A percentile compares a stretch with the other conserved stretches of the same genome.
These are phyloP conservation scores for Rhizopogon vinicolor DNA, from an alignment of 768 basidiomycete genomes.

Conservation along the genomic window DNA sequence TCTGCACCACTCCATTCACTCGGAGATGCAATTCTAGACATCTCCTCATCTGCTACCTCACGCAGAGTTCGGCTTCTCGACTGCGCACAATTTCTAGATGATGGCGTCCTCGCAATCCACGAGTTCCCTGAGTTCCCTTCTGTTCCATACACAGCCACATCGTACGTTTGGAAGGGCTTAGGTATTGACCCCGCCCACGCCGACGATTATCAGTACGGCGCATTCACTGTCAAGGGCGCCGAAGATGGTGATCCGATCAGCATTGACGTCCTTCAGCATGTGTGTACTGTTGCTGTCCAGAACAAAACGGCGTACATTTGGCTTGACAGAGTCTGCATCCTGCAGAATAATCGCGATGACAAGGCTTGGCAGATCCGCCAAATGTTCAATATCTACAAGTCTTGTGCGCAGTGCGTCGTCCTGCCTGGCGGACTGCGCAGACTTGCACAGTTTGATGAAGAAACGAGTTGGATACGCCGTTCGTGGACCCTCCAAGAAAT, in stretches of 20 bases:
- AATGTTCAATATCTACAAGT: constrained; percentile 13
- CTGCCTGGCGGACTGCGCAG: constrained; percentile 14
- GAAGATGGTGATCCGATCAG: constrained; percentile 11
- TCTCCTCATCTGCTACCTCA: background rate
- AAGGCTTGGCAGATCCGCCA: constrained; percentile 16
- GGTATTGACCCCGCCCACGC: background rate
- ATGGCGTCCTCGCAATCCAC: background rate
- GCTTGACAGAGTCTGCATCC: constrained; percentile 14
- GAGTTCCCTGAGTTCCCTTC: background rate
- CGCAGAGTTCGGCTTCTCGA: background rate
- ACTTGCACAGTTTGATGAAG: constrained; percentile 9
- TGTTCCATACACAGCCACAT: background rate
- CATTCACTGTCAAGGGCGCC: background rate
- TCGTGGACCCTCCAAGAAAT: constrained; percentile 15
- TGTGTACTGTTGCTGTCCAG: constrained; percentile 3
- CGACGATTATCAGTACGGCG: background rate
- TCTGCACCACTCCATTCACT: too few relatives aligned
- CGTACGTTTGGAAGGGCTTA: background rate
- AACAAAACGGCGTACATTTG: constrained; percentile 6
- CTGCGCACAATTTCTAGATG: background rate
- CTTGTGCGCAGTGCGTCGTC: constrained; percentile 9
- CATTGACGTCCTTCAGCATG: constrained; percentile 6
- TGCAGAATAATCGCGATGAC: constrained; percentile 11
- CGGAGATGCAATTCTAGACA: too few relatives aligned
- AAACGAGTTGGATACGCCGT: constrained; percentile 13